Base-by-base conservation (phyloP, 2,329 filamentous ascomycete genomes). In the Aureobasidium sp. region DNA sequence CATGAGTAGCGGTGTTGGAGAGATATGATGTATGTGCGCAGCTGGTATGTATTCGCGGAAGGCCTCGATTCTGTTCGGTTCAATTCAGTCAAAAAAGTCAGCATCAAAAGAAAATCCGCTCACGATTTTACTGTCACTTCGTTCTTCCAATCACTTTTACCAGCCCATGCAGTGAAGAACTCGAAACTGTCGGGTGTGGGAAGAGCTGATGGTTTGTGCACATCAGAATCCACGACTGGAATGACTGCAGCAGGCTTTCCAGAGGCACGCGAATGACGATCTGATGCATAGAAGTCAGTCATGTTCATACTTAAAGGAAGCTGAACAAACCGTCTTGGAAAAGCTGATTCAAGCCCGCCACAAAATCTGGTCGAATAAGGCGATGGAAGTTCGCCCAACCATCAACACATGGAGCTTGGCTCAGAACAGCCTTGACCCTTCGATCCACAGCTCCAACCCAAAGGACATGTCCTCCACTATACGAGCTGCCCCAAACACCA, bases 381-480 rank as follows among this genome's bases (percentile, higher is more conserved):
- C 71, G 66, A 62, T 69, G 66, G 62, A 74, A 72, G 62, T 72
- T 76, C n/a, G 65, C 65, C 68, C 68, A 75, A 24, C 73, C 75
- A 65, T 70, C 67, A 17, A 74, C 71, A n/a, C 65, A 68, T 35
- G 49, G 49, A 3, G 70, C 70, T 63, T 77, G 75, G 49, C 65
- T 69, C 19, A 78, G 63, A 0, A 77, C 74, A 17, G 68, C 74
- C 63, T 77, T 77, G 47, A 78, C 72, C 19, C 75, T 66, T 39
- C 68, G 68, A 62, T 78, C 76, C 2, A 71, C 66, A 15, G 76
- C 75, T 19, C 69, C 75, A 48, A 76, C 70, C 57, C 66, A 68
- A 1, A 78, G 65, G 8, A 74, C 74, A 68, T 77, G 71, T 15
- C 75, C 75, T 24, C 74, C 75, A 63, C 68, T 71, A 64, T 74